A percentile compares a stretch with the other conserved stretches of the same genome.
phyloP scores from a whole-genome alignment of 1,284 basidiomycete genomes.

The Puccinia coronata region DNA sequence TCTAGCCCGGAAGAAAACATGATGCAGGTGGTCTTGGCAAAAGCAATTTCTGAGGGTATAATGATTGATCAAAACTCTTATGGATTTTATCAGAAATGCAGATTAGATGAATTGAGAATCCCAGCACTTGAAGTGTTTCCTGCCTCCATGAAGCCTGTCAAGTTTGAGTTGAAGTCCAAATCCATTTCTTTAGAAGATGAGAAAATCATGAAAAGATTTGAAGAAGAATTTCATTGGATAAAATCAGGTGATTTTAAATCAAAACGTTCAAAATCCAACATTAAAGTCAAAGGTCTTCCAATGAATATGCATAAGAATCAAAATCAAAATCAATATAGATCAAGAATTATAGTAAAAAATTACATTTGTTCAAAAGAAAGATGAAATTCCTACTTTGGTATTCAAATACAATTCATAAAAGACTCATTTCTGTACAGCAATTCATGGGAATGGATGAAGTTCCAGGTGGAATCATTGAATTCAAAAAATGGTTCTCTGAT shows the following conservation, averaged over 20 bases:
- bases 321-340: too few relatives aligned
- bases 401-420: background rate
- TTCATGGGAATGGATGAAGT: background rate
- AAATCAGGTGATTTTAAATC: background rate
- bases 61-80: background rate
- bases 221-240: too few relatives aligned
- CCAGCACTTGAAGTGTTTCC: background rate
- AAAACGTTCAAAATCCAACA: too few relatives aligned
- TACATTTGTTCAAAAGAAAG: background rate
- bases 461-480: background rate
- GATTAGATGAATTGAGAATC: background rate
- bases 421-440: too few relatives aligned
- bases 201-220: too few relatives aligned
- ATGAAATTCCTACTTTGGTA: background rate
- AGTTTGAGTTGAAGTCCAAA: background rate
- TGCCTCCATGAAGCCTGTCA: background rate
- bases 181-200: background rate
- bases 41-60: background rate
- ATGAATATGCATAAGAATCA: too few relatives aligned
- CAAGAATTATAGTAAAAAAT: too few relatives aligned
- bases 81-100: background rate
- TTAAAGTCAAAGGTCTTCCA: background rate
- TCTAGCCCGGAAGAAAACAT: background rate
- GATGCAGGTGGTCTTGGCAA: background rate
- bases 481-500: background rate